phyloP scores from a whole-genome alignment of 2,329 filamentous ascomycete genomes.

The Pyricularia grisea region DNA sequence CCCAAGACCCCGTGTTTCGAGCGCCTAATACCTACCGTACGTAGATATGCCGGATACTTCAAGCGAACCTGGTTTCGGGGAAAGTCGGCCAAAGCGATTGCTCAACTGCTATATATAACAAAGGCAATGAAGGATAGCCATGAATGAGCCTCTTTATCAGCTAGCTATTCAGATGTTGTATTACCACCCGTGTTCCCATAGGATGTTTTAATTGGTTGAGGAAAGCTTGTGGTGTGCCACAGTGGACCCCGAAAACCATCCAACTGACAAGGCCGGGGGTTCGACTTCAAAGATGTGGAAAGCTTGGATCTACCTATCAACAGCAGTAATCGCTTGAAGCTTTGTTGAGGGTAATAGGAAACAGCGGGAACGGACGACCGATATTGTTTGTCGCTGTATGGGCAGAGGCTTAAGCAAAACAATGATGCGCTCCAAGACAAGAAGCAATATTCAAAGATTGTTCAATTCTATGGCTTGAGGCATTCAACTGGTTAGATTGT shows the following conservation, averaged over 20 bases:
- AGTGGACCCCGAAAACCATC: background rate
- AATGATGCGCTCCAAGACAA: too few relatives aligned
- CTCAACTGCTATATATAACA: background rate
- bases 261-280: background rate
- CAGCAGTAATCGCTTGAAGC: too few relatives aligned
- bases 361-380: too few relatives aligned
- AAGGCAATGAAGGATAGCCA: background rate
- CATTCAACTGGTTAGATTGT: background rate
- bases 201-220: background rate
- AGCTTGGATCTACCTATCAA: background rate
- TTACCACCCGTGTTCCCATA: background rate
- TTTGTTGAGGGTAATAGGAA: too few relatives aligned
- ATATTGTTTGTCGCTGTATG: too few relatives aligned
- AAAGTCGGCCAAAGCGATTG: background rate
- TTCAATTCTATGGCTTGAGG: background rate
- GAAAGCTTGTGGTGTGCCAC: background rate
- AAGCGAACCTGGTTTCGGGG: background rate
- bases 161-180: background rate
- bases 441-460: too few relatives aligned
- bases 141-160: background rate
- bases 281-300: background rate
- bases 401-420: too few relatives aligned
- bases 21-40: too few relatives aligned
- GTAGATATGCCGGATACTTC: background rate
- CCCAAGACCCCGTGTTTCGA: background rate